A percentile compares a stretch with the other conserved stretches of the same genome.
phyloP scores from a whole-genome alignment of 345 rosid genomes.

The Eucalyptus leucophloia region DNA sequence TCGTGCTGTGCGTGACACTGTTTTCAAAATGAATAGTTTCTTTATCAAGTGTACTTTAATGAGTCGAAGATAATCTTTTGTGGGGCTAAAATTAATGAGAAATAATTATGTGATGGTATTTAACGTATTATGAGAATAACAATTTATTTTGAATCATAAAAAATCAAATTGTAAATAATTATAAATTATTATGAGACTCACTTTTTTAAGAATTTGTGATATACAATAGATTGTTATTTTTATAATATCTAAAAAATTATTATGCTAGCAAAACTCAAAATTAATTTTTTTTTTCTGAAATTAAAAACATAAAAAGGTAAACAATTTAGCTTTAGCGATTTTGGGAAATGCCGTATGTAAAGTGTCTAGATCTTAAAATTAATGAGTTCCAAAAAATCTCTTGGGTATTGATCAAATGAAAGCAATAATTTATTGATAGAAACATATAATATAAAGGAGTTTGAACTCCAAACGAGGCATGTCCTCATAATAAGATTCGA shows the following conservation, averaged over 20 bases:
- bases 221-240: fast-evolving
- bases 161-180: fast-evolving
- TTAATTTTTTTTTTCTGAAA: too few relatives aligned
- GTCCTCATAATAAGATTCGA: background rate
- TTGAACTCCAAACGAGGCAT: background rate
- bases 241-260: fast-evolving
- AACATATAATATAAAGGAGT: background rate
- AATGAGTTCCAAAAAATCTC: background rate
- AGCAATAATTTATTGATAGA: background rate
- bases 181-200: fast-evolving
- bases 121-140: fast-evolving
- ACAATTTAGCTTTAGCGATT: too few relatives aligned
- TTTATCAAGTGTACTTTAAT: background rate
- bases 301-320: too few relatives aligned
- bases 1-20: background rate
- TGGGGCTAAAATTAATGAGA: fast-evolving
- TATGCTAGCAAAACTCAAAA: too few relatives aligned
- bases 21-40: background rate
- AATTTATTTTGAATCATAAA: fast-evolving
- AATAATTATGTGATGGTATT: fast-evolving
- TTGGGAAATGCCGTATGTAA: background rate
- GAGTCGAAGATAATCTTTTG: background rate
- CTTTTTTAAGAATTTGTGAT: fast-evolving
- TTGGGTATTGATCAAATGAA: background rate
- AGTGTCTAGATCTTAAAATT: background rate